Base-by-base conservation (phyloP, 108 stramenopile species). In the Skeletonema costatum region DNA sequence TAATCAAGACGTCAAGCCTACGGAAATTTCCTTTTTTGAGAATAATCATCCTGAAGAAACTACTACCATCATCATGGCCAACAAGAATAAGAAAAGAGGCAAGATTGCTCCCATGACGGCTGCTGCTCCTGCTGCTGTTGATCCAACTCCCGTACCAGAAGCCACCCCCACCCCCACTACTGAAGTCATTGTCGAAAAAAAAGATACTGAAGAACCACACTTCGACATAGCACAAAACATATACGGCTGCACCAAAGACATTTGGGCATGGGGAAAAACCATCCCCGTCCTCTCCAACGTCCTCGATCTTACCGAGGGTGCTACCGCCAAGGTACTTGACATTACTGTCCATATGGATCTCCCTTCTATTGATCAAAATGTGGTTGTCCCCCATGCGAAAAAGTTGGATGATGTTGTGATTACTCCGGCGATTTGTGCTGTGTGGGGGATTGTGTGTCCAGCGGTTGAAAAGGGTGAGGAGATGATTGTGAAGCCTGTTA, bases 221-320 rank as follows among this genome's bases (percentile, higher is more conserved):
- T 70, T 70, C 51, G 88, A 93, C 75, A 79, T 87, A 13, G 86
- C 89, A 21, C 87, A 87, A 69, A 64, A 77, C 12, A 78, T 89
- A 3, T 93, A 93, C 66, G 72, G 64, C 32, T 46, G 56, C 32
- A 81, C 84, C 65, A 94, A 94, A 66, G 84, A 69, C 60, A 76
- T 89, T 17, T 92, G 90, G 89, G 73, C 85, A 8, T 91, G 90
- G 90, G 93, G 90, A 48, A 93, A 94, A 62, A 77, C 82, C 17
- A 77, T 89, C 39, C 75, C 90, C 36, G 38, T 90, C 36, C 59
- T 94, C 19, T 50, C 63, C 19, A 64, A 76, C 66, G 60, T 91
- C 41, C 74, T 91, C n/a, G 87, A 84, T 33, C 73, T 90, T 21
- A 86, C 89, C 51, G 93, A 94, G 64, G 76, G 73, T 5, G 85